phyloP scores from a whole-genome alignment of 2,329 filamentous ascomycete genomes.

The Neofusicoccum kwambonambiense region DNA sequence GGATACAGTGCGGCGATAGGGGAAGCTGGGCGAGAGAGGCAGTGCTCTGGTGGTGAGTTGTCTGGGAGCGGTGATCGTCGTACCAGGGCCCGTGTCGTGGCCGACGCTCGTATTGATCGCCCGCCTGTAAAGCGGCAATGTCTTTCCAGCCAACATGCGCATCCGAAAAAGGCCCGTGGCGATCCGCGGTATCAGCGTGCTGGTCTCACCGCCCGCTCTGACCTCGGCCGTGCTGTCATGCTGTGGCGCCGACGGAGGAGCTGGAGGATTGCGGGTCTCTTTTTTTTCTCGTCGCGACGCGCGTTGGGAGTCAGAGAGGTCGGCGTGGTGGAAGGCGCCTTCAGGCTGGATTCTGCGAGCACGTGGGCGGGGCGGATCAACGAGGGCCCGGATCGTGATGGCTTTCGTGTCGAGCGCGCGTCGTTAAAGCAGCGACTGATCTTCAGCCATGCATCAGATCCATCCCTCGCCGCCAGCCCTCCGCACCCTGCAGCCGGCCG shows the following conservation, averaged over 20 bases:
- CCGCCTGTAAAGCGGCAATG: not conserved
- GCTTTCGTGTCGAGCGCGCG: not conserved
- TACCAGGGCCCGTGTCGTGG: not conserved
- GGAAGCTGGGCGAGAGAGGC: not conserved
- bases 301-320: too few relatives aligned
- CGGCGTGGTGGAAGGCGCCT: too few relatives aligned
- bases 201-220: not conserved
- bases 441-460: conserved; percentile 17
- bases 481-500: conserved; percentile 28
- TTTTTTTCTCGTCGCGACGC: too few relatives aligned
- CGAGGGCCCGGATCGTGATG: not conserved
- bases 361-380: conserved; percentile 38
- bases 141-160: not conserved
- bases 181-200: not conserved
- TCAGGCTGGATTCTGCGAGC: conserved; percentile 17
- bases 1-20: not conserved
- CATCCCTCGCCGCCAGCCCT: conserved; percentile 26
- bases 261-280: conserved; percentile 9
- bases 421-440: conserved; percentile 28
- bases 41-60: not conserved
- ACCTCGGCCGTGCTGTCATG: not conserved
- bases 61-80: not conserved
- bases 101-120: not conserved
- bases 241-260: not conserved
- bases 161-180: not conserved